Percentiles rank a stretch among this genome's conserved stretches.
Evolutionary conservation across 2,329 filamentous ascomycete species (phyloP).

Genomic region (Lachnellula hyalina): DNA sequence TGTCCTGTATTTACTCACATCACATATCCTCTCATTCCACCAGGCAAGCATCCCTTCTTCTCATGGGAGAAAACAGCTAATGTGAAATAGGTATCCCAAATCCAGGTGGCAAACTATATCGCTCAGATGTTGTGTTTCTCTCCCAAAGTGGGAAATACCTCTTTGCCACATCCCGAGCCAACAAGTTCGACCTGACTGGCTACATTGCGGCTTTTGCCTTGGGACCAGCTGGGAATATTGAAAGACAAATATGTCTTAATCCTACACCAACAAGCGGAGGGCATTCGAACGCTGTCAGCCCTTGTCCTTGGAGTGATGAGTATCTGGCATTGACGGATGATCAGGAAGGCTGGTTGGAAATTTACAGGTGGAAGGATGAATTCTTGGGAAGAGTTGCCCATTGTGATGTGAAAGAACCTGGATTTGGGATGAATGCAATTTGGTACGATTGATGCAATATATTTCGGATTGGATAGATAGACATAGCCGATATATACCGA

Average conservation of each 20-base stretch:
- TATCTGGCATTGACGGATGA: slow-evolving; percentile 89
- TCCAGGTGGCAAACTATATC: slow-evolving; percentile 57
- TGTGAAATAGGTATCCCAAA: slow-evolving; percentile 24
- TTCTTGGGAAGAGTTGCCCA: slow-evolving; percentile 72
- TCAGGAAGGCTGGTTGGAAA: slow-evolving; percentile 80
- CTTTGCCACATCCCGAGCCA: slow-evolving; percentile 79
- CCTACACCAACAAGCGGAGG: slow-evolving; percentile 84
- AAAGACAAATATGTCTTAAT: slow-evolving; percentile 73
- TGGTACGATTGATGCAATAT: slow-evolving; percentile 69
- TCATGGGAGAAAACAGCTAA: slow-evolving; percentile 4
- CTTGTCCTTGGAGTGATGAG: slow-evolving; percentile 79
- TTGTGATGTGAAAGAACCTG: slow-evolving; percentile 74
- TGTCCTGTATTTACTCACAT: slow-evolving; percentile 74
- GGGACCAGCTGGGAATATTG: slow-evolving; percentile 61
- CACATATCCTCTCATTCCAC: slow-evolving; percentile 73
- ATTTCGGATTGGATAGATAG: slow-evolving; percentile 6
- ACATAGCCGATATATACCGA: background rate
- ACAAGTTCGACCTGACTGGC: slow-evolving; percentile 68
- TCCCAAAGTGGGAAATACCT: slow-evolving; percentile 67
- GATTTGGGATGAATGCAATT: slow-evolving; percentile 94
- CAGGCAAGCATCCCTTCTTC: slow-evolving; percentile 43
- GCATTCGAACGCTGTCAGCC: slow-evolving; percentile 82
- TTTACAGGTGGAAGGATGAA: slow-evolving; percentile 82
- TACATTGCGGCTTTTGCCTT: slow-evolving; percentile 80
- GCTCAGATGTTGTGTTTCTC: slow-evolving; percentile 76